phyloP scores from a whole-genome alignment of 2,329 filamentous ascomycete species.

The Chaetomium olivaceum region DNA sequence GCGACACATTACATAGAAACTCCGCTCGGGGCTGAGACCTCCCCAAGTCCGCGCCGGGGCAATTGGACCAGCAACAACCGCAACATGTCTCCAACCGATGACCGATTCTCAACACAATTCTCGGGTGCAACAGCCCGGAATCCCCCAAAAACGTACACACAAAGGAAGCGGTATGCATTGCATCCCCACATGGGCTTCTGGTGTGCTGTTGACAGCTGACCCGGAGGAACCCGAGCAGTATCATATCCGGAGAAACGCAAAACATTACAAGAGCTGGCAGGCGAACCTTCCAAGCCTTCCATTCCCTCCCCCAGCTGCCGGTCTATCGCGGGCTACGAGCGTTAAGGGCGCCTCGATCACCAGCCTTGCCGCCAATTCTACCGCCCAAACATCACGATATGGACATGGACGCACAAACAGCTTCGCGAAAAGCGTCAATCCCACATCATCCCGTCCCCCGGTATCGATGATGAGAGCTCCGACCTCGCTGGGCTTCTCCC shows the following conservation, averaged over 20 bases:
- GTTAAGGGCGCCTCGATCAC: conserved; percentile 45
- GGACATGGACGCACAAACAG: conserved; percentile 47
- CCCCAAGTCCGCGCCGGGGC: conserved; percentile 23
- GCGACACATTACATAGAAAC: conserved; percentile 24
- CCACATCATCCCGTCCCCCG: conserved; percentile 50
- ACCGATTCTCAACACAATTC: conserved; percentile 62
- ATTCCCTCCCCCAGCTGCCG: conserved; percentile 42
- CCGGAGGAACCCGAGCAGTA: conserved; percentile 41
- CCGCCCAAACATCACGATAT: conserved; percentile 43
- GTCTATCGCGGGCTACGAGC: conserved; percentile 42
- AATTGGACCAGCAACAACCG: not conserved
- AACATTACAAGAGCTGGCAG: conserved; percentile 56
- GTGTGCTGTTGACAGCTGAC: conserved; percentile 17
- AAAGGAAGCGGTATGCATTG: conserved; percentile 36
- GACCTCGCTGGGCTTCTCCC: conserved; percentile 50
- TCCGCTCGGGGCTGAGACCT: conserved; percentile 32
- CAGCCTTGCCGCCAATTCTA: conserved; percentile 36
- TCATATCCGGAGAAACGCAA: conserved; percentile 62
- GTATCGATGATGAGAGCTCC: conserved; percentile 51
- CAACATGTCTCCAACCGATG: conserved; percentile 51
- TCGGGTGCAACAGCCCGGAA: conserved; percentile 48
- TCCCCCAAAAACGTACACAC: conserved; percentile 51
- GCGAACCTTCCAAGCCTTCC: conserved; percentile 50
- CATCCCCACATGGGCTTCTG: conserved; percentile 2
- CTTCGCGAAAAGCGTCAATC: conserved; percentile 60